These are phyloP conservation scores for Blastomyces parvus DNA, from an alignment of 2,329 filamentous ascomycete species.

Conservation along the genomic window DNA sequence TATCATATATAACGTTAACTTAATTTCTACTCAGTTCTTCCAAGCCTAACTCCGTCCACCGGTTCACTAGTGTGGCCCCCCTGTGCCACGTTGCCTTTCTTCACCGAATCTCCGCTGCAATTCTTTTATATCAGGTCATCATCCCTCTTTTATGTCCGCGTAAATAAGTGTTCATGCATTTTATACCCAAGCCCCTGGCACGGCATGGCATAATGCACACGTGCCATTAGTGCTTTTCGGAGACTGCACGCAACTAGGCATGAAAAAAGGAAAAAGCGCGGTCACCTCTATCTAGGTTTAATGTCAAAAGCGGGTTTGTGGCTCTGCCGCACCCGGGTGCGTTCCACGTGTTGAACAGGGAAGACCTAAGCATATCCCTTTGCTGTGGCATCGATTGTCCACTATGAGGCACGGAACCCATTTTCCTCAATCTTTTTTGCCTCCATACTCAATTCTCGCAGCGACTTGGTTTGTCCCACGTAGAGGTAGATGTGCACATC, in stretches of 20 bases:
- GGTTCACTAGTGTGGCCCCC: background rate
- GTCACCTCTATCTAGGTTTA: background rate
- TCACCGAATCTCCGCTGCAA: background rate
- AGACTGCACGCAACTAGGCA: background rate
- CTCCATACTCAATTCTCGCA: too few relatives aligned
- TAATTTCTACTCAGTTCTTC: background rate
- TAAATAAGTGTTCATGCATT: background rate
- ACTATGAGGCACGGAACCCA: too few relatives aligned
- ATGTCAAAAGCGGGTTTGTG: background rate
- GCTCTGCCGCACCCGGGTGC: background rate
- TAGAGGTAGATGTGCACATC: background rate
- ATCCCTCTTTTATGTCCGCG: background rate
- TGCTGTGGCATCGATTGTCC: too few relatives aligned
- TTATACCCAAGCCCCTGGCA: background rate
- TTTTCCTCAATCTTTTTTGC: too few relatives aligned
- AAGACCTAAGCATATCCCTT: too few relatives aligned
- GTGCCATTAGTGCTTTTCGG: background rate
- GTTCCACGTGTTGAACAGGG: background rate
- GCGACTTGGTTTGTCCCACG: background rate
- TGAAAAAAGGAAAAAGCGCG: background rate
- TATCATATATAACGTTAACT: background rate
- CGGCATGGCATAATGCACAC: background rate
- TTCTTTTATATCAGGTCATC: background rate
- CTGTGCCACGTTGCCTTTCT: background rate
- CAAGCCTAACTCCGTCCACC: background rate